phyloP scores from a whole-genome alignment of 2,329 filamentous ascomycete genomes.

The Emergomyces pasteurianus region DNA sequence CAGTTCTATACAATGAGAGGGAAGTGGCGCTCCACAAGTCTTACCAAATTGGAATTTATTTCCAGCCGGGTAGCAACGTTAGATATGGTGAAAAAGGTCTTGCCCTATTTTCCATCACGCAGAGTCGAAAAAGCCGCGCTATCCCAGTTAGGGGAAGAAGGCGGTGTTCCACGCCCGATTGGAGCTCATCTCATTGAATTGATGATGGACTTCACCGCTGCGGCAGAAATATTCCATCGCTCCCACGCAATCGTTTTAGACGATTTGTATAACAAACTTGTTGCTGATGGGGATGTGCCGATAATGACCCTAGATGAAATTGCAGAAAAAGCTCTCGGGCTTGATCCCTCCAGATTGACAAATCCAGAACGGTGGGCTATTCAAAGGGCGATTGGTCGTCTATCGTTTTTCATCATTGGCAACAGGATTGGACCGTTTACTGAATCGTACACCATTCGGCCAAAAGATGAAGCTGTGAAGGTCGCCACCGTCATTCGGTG shows the following conservation, averaged over 20 bases:
- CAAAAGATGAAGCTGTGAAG: slow-evolving; percentile 37
- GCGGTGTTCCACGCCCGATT: slow-evolving; percentile 28
- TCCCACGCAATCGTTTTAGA: slow-evolving; percentile 24
- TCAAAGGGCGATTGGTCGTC: slow-evolving; percentile 21
- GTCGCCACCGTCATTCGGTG: slow-evolving; percentile 42
- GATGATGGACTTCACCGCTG: slow-evolving; percentile 23
- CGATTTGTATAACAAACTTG: slow-evolving; percentile 26
- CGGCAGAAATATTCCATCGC: slow-evolving; percentile 24
- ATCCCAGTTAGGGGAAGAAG: slow-evolving; percentile 27
- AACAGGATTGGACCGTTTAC: slow-evolving; percentile 24
- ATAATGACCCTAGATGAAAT: slow-evolving; percentile 28
- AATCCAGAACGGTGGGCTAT: slow-evolving; percentile 24
- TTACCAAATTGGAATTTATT: slow-evolving; percentile 35
- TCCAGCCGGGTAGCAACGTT: slow-evolving; percentile 38
- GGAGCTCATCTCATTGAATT: slow-evolving; percentile 25
- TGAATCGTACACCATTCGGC: slow-evolving; percentile 37
- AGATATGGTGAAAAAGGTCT: slow-evolving; percentile 34
- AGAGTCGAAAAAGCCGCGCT: slow-evolving; percentile 17
- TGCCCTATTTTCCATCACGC: slow-evolving; percentile 39
- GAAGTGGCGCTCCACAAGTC: slow-evolving; percentile 30
- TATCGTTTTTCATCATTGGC: slow-evolving; percentile 24
- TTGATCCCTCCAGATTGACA: slow-evolving; percentile 19
- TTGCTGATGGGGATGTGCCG: slow-evolving; percentile 24
- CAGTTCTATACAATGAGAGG: slow-evolving; percentile 34
- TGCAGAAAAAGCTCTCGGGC: slow-evolving; percentile 22